Conservation (phyloP, 1,284 basidiomycete species). For the Boletus calvinii region DNA sequence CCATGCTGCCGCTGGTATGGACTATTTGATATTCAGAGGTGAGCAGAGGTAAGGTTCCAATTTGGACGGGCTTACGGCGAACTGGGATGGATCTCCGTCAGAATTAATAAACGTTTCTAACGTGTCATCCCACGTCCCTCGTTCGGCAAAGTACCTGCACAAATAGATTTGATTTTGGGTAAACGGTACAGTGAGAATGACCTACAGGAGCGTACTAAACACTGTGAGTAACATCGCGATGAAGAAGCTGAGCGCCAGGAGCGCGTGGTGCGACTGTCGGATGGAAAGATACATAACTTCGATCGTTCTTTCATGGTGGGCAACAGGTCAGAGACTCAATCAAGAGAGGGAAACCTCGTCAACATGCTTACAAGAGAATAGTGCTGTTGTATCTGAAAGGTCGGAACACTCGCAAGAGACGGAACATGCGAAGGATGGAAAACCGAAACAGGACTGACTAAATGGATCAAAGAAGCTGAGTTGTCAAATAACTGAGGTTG, state of each 20-base stretch:
- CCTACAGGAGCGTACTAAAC: slow-evolving; percentile 81
- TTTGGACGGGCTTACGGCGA: slow-evolving; percentile 47
- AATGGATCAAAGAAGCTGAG: slow-evolving; percentile 2
- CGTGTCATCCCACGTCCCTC: slow-evolving; percentile 81
- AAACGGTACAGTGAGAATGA: slow-evolving; percentile 10
- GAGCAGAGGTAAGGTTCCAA: background rate
- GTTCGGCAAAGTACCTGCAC: slow-evolving; percentile 79
- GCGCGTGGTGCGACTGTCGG: slow-evolving; percentile 78
- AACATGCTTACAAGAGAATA: slow-evolving; percentile 63
- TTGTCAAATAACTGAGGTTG: background rate
- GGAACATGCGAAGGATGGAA: slow-evolving; percentile 81
- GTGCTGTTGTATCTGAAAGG: slow-evolving; percentile 84
- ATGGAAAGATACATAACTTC: slow-evolving; percentile 94
- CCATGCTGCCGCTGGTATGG: slow-evolving; percentile 78
- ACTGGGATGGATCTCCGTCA: slow-evolving; percentile 79
- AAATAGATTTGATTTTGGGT: background rate
- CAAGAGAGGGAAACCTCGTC: background rate
- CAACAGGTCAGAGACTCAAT: slow-evolving; percentile 1
- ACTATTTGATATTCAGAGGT: slow-evolving; percentile 39
- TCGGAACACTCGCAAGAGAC: slow-evolving; percentile 81
- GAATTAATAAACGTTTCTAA: slow-evolving; percentile 79
- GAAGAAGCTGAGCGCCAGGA: slow-evolving; percentile 85
- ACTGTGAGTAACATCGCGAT: slow-evolving; percentile 84
- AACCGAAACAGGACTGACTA: slow-evolving; percentile 85
- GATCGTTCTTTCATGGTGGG: slow-evolving; percentile 58